Conservation (phyloP, 2,329 filamentous ascomycete species). For the Fusarium nelsonii region DNA sequence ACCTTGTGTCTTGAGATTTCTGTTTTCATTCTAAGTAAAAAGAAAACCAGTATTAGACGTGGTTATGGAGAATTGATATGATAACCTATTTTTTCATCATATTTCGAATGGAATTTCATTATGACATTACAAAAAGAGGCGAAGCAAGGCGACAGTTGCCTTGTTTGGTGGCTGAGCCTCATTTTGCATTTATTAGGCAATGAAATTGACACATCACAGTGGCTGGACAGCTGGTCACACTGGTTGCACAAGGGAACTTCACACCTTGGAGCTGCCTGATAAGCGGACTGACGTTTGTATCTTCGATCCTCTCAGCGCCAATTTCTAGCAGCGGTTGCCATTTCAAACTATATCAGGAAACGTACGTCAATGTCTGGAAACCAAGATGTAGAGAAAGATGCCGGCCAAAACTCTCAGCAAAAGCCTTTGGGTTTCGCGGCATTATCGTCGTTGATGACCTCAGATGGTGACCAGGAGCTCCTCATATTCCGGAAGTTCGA, state of each 20-base stretch:
- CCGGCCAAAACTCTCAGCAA: rapidly evolving
- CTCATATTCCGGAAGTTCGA: background rate
- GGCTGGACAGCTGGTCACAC: rapidly evolving
- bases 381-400: background rate
- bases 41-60: too few species aligned
- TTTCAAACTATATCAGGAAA: background rate
- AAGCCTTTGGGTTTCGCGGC: background rate
- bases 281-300: background rate
- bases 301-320: background rate
- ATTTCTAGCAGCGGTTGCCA: background rate
- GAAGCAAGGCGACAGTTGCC: background rate
- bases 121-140: too few species aligned
- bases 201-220: background rate
- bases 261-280: background rate
- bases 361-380: background rate
- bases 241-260: background rate
- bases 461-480: conserved; percentile 10
- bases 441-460: background rate
- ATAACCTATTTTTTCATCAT: too few species aligned
- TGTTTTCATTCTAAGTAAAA: background rate
- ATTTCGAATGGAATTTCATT: too few species aligned
- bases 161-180: background rate
- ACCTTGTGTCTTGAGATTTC: background rate
- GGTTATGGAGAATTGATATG: too few species aligned
- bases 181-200: background rate